Conservation (phyloP, 2,329 filamentous ascomycete species). For the Pyrenophora graminea region DNA sequence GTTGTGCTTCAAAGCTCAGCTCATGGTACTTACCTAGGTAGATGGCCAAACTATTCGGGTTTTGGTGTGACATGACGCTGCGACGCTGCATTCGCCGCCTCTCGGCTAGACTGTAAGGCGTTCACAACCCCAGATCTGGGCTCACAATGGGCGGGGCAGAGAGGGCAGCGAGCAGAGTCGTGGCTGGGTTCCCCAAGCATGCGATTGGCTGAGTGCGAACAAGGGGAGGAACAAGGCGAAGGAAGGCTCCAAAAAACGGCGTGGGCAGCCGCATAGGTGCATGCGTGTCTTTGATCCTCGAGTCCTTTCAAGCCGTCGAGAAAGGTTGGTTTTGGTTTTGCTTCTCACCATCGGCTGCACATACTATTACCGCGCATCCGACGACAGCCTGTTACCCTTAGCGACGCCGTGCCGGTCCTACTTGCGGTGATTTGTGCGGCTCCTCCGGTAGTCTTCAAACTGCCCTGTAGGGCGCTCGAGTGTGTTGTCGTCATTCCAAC, state of each 20-base stretch:
- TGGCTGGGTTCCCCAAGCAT: conserved; percentile 10
- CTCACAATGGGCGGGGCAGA: conserved; percentile 12
- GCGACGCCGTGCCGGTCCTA: not conserved
- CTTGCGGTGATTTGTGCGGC: conserved; percentile 2
- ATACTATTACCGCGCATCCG: not conserved
- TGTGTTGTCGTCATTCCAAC: not conserved
- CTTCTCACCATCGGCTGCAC: not conserved
- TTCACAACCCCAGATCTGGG: conserved; percentile 18
- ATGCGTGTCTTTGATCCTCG: conserved; percentile 11
- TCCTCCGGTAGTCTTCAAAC: conserved; percentile 3
- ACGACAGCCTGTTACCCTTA: not conserved
- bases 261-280: conserved; percentile 5
- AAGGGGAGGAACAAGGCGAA: conserved; percentile 13
- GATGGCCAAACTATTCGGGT: not conserved
- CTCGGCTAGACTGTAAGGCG: conserved; percentile 3
- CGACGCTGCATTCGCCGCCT: conserved; percentile 1
- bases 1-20: no score
- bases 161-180: not conserved
- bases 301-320: conserved; percentile 7
- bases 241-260: conserved; percentile 12
- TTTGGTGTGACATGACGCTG: not conserved
- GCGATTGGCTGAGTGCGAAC: conserved; percentile 13
- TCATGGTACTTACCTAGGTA: no score
- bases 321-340: not conserved
- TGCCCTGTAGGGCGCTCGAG: conserved; percentile 1